Evolutionary conservation across 1,284 basidiomycete species (phyloP).

Genomic region (Ustilago trichophora): DNA sequence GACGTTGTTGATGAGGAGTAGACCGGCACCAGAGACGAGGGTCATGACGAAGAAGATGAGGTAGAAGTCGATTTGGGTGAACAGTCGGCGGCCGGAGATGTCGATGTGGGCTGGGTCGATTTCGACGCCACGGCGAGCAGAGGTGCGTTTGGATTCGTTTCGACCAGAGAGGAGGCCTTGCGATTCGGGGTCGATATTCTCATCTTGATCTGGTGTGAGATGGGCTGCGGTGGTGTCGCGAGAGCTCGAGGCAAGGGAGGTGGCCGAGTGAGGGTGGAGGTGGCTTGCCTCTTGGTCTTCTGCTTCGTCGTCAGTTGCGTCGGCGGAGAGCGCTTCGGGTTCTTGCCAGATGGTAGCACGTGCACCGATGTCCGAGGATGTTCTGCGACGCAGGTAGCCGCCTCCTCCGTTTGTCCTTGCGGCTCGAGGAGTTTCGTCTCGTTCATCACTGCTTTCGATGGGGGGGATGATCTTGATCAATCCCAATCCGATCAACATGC

Average conservation of each 20-base stretch:
- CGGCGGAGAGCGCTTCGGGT: conserved; percentile 27
- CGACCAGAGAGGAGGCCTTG: conserved; percentile 26
- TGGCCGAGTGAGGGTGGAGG: neutral
- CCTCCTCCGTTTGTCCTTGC: neutral
- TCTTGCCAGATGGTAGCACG: conserved; percentile 44
- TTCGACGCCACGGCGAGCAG: neutral
- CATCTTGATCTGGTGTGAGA: neutral
- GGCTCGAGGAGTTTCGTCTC: neutral
- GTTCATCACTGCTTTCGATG: conserved; percentile 4
- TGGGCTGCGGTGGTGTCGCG: too few species aligned
- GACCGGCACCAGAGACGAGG: conserved; percentile 83
- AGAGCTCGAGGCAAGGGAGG: neutral
- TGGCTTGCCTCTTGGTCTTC: neutral
- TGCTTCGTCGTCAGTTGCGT: conserved; percentile 32
- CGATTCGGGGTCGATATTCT: conserved; percentile 14
- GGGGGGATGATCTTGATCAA: conserved; percentile 74
- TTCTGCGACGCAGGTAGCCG: conserved; percentile 27
- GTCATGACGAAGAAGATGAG: conserved; percentile 77
- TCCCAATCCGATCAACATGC: conserved; percentile 76
- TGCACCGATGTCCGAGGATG: conserved; percentile 53
- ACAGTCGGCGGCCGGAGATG: conserved; percentile 71
- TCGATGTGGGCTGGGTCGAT: conserved; percentile 59
- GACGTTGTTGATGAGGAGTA: conserved; percentile 96
- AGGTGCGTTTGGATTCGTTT: conserved; percentile 23
- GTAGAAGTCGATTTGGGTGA: conserved; percentile 76